These are phyloP conservation scores for Lactarius akahatsu DNA, from an alignment of 768 basidiomycete genomes.

Conservation along the genomic window DNA sequence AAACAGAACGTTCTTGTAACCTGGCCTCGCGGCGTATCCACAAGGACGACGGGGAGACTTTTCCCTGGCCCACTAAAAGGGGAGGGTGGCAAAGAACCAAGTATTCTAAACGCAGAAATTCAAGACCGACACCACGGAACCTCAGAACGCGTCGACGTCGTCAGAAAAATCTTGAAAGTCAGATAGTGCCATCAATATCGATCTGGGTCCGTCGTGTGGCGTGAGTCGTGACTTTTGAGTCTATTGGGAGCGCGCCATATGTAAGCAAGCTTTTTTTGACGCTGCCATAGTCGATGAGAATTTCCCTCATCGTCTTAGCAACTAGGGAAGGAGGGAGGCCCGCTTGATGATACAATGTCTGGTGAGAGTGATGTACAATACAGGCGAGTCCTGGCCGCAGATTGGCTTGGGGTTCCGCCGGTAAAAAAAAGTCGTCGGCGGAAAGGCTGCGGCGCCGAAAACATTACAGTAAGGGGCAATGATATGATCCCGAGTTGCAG, in stretches of 20 bases:
- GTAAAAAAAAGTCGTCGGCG: neutral
- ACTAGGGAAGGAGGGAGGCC: neutral
- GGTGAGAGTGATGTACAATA: neutral
- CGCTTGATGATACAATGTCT: neutral
- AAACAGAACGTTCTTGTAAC: neutral
- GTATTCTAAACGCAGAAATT: neutral
- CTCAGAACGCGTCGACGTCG: neutral
- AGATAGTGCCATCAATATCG: neutral
- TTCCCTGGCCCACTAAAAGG: neutral
- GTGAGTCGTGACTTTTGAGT: neutral
- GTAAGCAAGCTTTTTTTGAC: neutral
- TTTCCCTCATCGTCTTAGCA: conserved; percentile 12
- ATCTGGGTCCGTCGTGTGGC: neutral
- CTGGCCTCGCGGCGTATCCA: neutral
- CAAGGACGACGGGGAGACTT: neutral
- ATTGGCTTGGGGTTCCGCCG: neutral
- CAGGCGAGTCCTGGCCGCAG: neutral
- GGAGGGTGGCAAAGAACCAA: neutral
- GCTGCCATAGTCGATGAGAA: neutral
- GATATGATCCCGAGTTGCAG: neutral
- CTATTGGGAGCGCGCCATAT: neutral
- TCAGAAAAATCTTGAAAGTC: neutral
- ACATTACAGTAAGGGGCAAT: neutral
- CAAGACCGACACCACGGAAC: neutral
- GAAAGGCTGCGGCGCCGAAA: neutral